These are phyloP conservation scores for Solanum tacnaense DNA, from an alignment of 257 asterid genomes.

Conservation along the genomic window DNA sequence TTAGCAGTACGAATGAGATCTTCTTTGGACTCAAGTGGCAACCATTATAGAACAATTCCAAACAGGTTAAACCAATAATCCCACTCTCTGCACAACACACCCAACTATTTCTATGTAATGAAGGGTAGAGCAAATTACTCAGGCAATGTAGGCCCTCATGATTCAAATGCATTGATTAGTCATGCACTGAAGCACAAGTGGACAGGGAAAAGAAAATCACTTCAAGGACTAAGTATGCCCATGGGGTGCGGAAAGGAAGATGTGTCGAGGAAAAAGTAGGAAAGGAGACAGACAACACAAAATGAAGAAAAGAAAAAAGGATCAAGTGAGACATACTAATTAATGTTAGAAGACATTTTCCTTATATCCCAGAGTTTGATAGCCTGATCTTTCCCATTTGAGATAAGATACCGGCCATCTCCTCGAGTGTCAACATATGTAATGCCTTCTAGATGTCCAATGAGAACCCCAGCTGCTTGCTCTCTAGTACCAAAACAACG, in stretches of 20 bases:
- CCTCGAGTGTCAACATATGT: slow-evolving; percentile 87
- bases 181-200: neutral
- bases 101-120: neutral
- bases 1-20: neutral
- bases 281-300: neutral
- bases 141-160: neutral
- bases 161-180: neutral
- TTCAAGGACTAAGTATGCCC: neutral
- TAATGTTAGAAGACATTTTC: slow-evolving; percentile 80
- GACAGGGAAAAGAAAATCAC: neutral
- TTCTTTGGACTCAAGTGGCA: neutral
- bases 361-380: slow-evolving; percentile 93
- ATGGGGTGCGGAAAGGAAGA: neutral
- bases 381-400: slow-evolving; percentile 91
- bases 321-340: slow-evolving; percentile 44
- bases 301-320: neutral
- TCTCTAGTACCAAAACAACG: slow-evolving; percentile 60
- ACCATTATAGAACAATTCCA: neutral
- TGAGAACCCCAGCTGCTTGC: slow-evolving; percentile 69
- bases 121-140: neutral
- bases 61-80: neutral
- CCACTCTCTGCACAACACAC: neutral
- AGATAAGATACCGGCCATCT: slow-evolving; percentile 88
- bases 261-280: neutral
- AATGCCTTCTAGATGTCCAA: slow-evolving; percentile 91